phyloP scores from a whole-genome alignment of 805 yeast species.

The Sungouiozyma intestinalis region DNA sequence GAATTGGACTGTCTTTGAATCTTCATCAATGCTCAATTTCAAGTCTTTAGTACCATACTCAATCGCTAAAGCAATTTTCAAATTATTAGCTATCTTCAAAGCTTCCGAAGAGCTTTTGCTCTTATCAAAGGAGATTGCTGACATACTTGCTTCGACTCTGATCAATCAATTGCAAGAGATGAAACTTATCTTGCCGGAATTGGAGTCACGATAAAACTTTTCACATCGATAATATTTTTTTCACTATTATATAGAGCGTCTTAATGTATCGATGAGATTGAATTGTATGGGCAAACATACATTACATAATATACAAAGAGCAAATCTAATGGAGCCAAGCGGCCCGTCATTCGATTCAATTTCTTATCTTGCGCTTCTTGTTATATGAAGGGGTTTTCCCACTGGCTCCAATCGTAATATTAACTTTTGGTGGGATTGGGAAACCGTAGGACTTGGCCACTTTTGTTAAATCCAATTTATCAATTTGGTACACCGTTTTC shows the following conservation, averaged over 20 bases:
- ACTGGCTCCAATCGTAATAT: constrained; percentile 90
- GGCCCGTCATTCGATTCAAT: too few relatives aligned
- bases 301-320: neutral
- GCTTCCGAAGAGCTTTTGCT: constrained; percentile 14
- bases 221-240: too few relatives aligned
- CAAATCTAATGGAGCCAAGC: too few relatives aligned
- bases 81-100: constrained; percentile 21
- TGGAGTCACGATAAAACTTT: too few relatives aligned
- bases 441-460: constrained; percentile 96
- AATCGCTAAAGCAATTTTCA: constrained; percentile 25
- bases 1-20: constrained; percentile 20
- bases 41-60: constrained; percentile 18
- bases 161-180: too few relatives aligned
- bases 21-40: constrained; percentile 13
- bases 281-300: too few relatives aligned
- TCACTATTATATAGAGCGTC: too few relatives aligned
- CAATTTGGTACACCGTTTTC: constrained; percentile 93
- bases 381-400: constrained; percentile 41
- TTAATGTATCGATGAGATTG: too few relatives aligned
- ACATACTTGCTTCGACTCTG: too few relatives aligned
- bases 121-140: constrained; percentile 22
- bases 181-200: too few relatives aligned
- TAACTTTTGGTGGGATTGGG: constrained; percentile 91
- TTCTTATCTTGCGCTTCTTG: constrained; percentile 15
- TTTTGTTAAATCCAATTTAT: constrained; percentile 84